A percentile compares a stretch with the other conserved stretches of the same genome.
phyloP scores from a whole-genome alignment of 805 yeast genomes.

The Myxozyma mucilagina region DNA sequence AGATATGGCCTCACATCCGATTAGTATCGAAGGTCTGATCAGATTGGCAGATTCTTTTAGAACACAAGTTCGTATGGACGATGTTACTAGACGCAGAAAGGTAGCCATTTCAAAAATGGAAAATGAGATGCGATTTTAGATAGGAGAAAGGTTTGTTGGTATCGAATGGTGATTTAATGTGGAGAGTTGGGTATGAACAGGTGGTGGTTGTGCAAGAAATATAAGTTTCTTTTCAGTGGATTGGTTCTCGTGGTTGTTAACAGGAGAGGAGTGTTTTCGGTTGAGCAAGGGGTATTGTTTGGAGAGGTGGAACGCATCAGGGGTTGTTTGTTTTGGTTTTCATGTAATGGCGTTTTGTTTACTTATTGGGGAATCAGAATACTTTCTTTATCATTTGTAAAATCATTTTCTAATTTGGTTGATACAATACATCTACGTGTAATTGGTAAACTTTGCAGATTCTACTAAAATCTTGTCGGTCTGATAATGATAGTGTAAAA shows the following conservation, averaged over 20 bases:
- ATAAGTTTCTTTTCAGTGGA: too few species aligned
- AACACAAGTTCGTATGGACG: constrained; percentile 31
- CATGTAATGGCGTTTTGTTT: constrained; percentile 7
- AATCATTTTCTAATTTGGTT: too few species aligned
- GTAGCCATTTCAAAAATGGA: constrained; percentile 28
- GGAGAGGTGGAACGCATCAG: neutral
- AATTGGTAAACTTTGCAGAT: neutral
- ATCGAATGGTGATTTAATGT: too few species aligned
- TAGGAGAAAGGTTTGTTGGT: neutral
- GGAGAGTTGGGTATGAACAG: too few species aligned
- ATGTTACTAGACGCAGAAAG: constrained; percentile 32
- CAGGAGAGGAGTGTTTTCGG: too few species aligned
- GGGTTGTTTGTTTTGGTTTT: neutral
- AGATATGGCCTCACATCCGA: constrained; percentile 36
- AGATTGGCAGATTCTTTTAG: constrained; percentile 34
- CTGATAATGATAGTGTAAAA: too few species aligned
- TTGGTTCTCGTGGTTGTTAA: too few species aligned
- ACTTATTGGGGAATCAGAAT: neutral
- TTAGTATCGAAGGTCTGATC: constrained; percentile 37
- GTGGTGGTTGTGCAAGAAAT: too few species aligned
- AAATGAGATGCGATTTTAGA: constrained; percentile 29
- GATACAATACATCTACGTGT: neutral
- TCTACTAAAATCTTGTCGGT: too few species aligned
- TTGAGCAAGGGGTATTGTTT: too few species aligned
- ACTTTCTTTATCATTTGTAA: neutral